phyloP scores from a whole-genome alignment of 805 yeast species.

The Yarrowia sp. region DNA sequence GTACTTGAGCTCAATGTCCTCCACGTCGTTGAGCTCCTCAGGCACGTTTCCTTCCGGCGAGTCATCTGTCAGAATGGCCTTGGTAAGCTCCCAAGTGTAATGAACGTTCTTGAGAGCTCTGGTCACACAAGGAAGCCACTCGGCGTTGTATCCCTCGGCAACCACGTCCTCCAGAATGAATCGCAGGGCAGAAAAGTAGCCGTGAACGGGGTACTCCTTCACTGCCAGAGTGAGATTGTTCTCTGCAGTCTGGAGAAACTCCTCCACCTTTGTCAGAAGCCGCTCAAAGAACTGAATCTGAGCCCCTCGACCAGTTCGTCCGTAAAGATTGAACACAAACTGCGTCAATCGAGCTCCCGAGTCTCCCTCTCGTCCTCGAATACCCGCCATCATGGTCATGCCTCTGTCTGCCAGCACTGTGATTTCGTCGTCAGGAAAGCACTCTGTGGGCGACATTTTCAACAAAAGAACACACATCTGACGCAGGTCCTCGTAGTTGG shows the following conservation, averaged over 20 bases:
- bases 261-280: conserved; percentile 51
- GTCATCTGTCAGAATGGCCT: conserved; percentile 65
- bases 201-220: conserved; percentile 65
- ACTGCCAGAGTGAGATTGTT: conserved; percentile 55
- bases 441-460: conserved; percentile 53
- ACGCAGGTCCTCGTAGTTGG: conserved; percentile 82
- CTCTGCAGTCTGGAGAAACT: conserved; percentile 50
- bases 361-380: conserved; percentile 71
- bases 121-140: conserved; percentile 42
- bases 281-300: conserved; percentile 47
- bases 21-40: conserved; percentile 46
- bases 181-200: conserved; percentile 67
- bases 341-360: conserved; percentile 76
- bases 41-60: conserved; percentile 74
- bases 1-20: conserved; percentile 45
- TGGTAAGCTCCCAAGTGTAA: conserved; percentile 56
- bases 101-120: conserved; percentile 42
- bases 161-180: conserved; percentile 53
- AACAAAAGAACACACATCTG: conserved; percentile 57
- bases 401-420: conserved; percentile 43
- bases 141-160: conserved; percentile 42
- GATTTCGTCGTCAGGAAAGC: conserved; percentile 43
- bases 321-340: conserved; percentile 55
- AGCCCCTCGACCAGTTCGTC: conserved; percentile 43
- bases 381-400: conserved; percentile 47